These are phyloP conservation scores for Fusarium graminum DNA, from an alignment of 2,329 filamentous ascomycete species.

Conservation along the genomic window DNA sequence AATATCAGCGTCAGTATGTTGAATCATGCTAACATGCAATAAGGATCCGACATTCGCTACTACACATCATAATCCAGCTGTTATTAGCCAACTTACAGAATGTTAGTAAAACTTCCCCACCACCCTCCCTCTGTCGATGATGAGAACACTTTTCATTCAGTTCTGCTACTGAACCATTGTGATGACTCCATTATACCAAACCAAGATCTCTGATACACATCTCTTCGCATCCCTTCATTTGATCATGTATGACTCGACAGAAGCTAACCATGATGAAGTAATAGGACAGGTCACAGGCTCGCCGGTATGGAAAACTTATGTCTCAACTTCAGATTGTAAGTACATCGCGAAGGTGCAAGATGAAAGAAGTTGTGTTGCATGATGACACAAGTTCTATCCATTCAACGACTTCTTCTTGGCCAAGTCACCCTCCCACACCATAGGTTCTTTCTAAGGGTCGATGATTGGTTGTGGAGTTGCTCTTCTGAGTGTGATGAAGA, in stretches of 20 bases:
- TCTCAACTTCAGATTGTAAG: constrained; percentile 21
- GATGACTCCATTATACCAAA: constrained; percentile 77
- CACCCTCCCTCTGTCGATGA: constrained; percentile 61
- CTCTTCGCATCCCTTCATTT: constrained; percentile 37
- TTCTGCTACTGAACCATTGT: constrained; percentile 80
- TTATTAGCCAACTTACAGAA: background rate
- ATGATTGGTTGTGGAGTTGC: constrained; percentile 84
- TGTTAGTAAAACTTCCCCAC: constrained; percentile 21
- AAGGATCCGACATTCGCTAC: constrained; percentile 19
- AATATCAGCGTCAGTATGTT: background rate
- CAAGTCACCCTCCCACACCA: constrained; percentile 81
- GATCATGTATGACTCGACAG: background rate
- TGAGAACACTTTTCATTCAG: constrained; percentile 75
- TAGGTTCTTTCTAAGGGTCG: constrained; percentile 60
- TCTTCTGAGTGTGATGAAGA: constrained; percentile 66
- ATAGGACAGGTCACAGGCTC: background rate
- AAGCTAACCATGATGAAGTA: constrained; percentile 34
- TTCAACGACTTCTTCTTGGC: constrained; percentile 77
- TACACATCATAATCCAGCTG: background rate
- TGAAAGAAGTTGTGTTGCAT: constrained; percentile 40
- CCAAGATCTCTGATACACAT: constrained; percentile 67
- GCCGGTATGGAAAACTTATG: too few relatives aligned
- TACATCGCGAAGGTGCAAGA: constrained; percentile 10
- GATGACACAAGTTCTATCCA: constrained; percentile 75
- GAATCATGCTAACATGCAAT: constrained; percentile 10